phyloP scores from a whole-genome alignment of 768 basidiomycete genomes.

The Tricholoma sp. region DNA sequence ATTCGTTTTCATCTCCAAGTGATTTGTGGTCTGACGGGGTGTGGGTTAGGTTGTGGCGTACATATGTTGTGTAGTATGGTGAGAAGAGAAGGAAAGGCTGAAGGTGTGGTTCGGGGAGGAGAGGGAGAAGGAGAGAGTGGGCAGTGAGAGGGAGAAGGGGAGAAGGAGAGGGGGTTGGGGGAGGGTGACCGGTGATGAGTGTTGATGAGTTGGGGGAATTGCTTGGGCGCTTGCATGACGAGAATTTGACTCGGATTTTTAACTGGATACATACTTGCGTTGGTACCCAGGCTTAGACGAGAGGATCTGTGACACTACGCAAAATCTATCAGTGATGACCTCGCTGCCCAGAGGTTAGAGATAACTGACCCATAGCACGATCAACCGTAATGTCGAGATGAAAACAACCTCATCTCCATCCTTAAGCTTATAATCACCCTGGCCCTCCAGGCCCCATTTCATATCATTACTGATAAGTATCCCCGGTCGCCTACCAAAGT shows the following conservation, averaged over 20 bases:
- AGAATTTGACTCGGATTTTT: too few species aligned
- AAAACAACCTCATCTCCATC: slow-evolving; percentile 89
- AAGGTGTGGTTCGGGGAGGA: too few species aligned
- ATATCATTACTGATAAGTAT: slow-evolving; percentile 95
- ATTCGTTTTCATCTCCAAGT: neutral
- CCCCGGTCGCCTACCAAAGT: slow-evolving; percentile 93
- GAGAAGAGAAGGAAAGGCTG: neutral
- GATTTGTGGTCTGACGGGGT: neutral
- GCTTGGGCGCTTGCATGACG: neutral
- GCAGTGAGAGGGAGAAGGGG: too few species aligned
- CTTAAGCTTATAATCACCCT: slow-evolving; percentile 77
- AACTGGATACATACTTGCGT: neutral
- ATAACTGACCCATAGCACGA: too few species aligned
- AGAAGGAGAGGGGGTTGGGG: too few species aligned
- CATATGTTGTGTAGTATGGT: slow-evolving; percentile 32
- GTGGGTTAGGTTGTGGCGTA: slow-evolving; percentile 41
- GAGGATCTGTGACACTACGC: too few species aligned
- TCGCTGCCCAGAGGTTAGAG: too few species aligned
- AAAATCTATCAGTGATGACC: too few species aligned
- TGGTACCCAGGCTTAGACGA: too few species aligned
- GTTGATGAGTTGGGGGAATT: neutral
- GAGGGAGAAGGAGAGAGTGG: neutral
- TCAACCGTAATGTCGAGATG: slow-evolving; percentile 90
- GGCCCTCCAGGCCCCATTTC: slow-evolving; percentile 97
- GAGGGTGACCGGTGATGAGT: neutral